Evolutionary conservation across 2,329 filamentous ascomycete genomes (phyloP).

Genomic region (Aspergillus texensis): DNA sequence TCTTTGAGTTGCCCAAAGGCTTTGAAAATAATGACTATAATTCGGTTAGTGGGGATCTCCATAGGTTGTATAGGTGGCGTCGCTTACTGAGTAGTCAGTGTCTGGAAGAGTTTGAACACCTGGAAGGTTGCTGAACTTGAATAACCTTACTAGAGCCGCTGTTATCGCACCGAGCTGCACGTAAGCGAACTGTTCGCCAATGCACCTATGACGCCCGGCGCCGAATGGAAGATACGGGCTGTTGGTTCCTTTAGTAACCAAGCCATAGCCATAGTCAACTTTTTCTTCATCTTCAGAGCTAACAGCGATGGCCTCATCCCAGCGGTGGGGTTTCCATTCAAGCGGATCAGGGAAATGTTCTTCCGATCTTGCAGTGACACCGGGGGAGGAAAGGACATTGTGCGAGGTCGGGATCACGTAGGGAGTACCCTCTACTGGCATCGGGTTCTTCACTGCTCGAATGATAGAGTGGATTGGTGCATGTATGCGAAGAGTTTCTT

Average conservation of each 20-base stretch:
- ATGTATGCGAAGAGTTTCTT: slow-evolving; percentile 88
- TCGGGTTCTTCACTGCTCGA: slow-evolving; percentile 85
- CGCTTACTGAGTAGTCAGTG: slow-evolving; percentile 59
- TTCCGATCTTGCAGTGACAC: slow-evolving; percentile 72
- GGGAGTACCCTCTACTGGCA: slow-evolving; percentile 79
- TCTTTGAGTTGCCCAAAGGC: slow-evolving; percentile 69
- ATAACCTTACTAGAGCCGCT: slow-evolving; percentile 72
- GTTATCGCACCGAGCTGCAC: slow-evolving; percentile 86
- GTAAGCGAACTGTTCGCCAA: slow-evolving; percentile 96
- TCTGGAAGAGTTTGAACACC: slow-evolving; percentile 35
- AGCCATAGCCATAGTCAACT: slow-evolving; percentile 90
- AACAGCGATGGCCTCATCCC: slow-evolving; percentile 64
- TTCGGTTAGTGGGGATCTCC: slow-evolving; percentile 14
- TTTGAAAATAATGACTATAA: slow-evolving; percentile 67
- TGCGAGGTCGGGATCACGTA: slow-evolving; percentile 81
- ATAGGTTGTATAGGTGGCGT: neutral
- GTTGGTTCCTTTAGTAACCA: slow-evolving; percentile 85
- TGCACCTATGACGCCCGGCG: slow-evolving; percentile 88
- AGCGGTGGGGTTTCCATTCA: slow-evolving; percentile 87
- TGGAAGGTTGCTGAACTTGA: slow-evolving; percentile 71
- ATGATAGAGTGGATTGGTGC: slow-evolving; percentile 95
- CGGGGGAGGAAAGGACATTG: slow-evolving; percentile 80
- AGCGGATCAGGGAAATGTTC: slow-evolving; percentile 80
- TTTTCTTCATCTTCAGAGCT: slow-evolving; percentile 66
- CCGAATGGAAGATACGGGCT: slow-evolving; percentile 95